Evolutionary conservation across 2,329 filamentous ascomycete species (phyloP), one percentile per base, ranked within the genome.

Genomic region (Proliferodiscus dingleyae): DNA sequence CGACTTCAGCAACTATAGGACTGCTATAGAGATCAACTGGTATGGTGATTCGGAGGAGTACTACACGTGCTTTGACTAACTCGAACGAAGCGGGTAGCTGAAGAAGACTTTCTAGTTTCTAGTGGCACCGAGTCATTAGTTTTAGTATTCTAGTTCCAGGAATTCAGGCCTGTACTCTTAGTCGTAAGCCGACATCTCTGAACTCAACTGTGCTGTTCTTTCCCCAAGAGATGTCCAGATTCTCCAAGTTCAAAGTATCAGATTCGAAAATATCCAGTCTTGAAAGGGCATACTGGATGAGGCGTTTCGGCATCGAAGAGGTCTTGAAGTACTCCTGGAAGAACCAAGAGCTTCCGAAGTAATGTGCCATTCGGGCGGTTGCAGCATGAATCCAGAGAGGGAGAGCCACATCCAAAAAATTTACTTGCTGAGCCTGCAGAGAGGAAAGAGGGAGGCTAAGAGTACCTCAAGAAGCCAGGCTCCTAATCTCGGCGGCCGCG

Each of bases 1-100:
- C 81, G 18, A 91, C 76, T 61, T 95, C 87, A 58, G 91, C 80
- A 23, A 78, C 73, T 62, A 97, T 94, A 22, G 88, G 83, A 56
- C 85, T 90, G 43, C 81, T 85, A 65, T 90, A 89, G 54, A 96
- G 83, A 65, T 96, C 88, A 63, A 93, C 83, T 10, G 91, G 89
- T 41, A 97, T 77, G 6, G 85, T 94, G 43, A 96, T 71, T 59
- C 86, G 85, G 19, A 97, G 77, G 5, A 85, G 73, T 2, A 85
- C 70, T 42, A 95, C 80, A 53, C 81, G 83, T 46, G 91, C 90
- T 62, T 81, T 83, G 42, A 80, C 77, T 10, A 96, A 71, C 50
- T 78, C 74, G 61, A 93, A 78, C 5, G 79, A 78, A 1, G 82
- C 68, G 0, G 90, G 90, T 3, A 96, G 78, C 57, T 84, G 78